Percentiles rank a stretch among this genome's conserved stretches.
Conservation (phyloP, 306 rosid genomes). For the Lathyrus aphaca region DNA sequence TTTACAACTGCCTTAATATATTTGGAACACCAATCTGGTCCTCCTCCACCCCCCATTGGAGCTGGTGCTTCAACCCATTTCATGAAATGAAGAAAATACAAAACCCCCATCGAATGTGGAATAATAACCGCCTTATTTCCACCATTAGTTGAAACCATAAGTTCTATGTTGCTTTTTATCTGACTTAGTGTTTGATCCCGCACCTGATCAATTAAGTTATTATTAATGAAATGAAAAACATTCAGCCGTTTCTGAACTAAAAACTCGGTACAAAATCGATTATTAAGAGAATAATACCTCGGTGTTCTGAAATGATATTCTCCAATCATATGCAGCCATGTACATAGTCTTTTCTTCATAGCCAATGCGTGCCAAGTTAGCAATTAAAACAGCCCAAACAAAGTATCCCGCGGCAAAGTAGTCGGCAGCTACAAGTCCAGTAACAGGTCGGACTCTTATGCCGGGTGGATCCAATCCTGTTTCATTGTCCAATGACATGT, state of each 20-base stretch:
- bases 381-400: conserved; percentile 88
- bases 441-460: conserved; percentile 76
- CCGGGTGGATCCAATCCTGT: conserved; percentile 83
- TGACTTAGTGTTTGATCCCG: conserved; percentile 81
- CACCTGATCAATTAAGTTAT: conserved; percentile 55
- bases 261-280: neutral
- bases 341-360: conserved; percentile 87
- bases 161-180: conserved; percentile 85
- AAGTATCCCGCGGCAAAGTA: conserved; percentile 88
- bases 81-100: conserved; percentile 87
- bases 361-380: conserved; percentile 84
- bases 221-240: neutral
- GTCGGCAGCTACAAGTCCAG: conserved; percentile 93
- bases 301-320: conserved; percentile 83
- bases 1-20: conserved; percentile 77
- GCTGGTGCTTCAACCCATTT: conserved; percentile 94
- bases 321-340: conserved; percentile 95
- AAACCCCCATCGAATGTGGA: conserved; percentile 90
- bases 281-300: conserved; percentile 58
- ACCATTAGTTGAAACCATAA: conserved; percentile 75
- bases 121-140: conserved; percentile 82
- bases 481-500: conserved; percentile 87
- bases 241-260: neutral
- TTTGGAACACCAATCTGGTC: conserved; percentile 83
- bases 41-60: conserved; percentile 92